phyloP scores from a whole-genome alignment of 1,284 basidiomycete genomes.

The Heterobasidion annosum region DNA sequence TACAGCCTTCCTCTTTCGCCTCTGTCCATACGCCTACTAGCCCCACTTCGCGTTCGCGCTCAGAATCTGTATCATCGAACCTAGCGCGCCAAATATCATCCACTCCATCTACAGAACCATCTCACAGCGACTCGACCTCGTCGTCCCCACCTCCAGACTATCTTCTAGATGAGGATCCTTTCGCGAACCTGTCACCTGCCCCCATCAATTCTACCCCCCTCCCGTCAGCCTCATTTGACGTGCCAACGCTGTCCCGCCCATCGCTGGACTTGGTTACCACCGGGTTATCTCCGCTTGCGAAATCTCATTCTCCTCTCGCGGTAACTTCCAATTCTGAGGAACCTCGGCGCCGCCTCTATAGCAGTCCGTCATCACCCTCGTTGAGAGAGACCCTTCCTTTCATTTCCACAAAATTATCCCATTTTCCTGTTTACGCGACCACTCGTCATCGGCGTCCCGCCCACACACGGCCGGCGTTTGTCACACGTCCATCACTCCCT shows the following conservation, averaged over 20 bases:
- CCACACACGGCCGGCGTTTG: slow-evolving; percentile 49
- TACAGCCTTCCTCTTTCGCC: slow-evolving; percentile 12
- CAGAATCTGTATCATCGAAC: slow-evolving; percentile 11
- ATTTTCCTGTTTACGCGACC: slow-evolving; percentile 11
- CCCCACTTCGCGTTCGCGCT: slow-evolving; percentile 9
- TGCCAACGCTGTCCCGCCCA: background rate
- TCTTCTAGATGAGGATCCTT: slow-evolving; percentile 62
- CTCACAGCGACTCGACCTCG: background rate
- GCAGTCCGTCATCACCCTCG: background rate
- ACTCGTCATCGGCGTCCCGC: slow-evolving; percentile 40
- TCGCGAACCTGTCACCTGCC: slow-evolving; percentile 42
- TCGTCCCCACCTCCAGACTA: slow-evolving; percentile 25
- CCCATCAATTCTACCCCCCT: slow-evolving; percentile 8
- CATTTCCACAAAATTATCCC: slow-evolving; percentile 8
- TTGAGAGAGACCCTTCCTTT: background rate
- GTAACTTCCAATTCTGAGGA: background rate
- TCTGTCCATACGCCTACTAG: slow-evolving; percentile 5
- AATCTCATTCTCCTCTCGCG: background rate
- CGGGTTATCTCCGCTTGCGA: background rate
- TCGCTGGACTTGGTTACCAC: background rate
- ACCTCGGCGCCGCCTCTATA: background rate
- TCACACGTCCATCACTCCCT: slow-evolving; percentile 54
- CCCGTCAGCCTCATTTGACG: background rate
- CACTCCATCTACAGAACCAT: slow-evolving; percentile 7
- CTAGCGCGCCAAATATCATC: slow-evolving; percentile 2